Evolutionary conservation across 306 rosid species (phyloP), one percentile per base, ranked within the genome.

Genomic region (Prunus mume): DNA sequence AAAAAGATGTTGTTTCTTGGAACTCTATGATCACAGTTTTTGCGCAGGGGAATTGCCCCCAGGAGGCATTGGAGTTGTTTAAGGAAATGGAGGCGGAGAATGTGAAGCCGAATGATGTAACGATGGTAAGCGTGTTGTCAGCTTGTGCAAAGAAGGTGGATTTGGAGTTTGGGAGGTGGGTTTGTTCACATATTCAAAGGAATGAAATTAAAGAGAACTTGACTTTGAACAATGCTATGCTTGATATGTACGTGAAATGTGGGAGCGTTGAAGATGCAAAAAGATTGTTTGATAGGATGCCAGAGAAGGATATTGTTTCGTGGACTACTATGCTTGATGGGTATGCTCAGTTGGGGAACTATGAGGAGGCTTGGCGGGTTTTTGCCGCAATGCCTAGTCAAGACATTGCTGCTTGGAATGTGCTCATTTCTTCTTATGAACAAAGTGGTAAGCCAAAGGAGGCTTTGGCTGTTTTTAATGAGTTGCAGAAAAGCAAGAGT

Each of bases 251-350:
- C 70, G 78, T 79, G 30, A 90, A 88, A 73, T 90, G 96, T 25
- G 86, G 89, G 78, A 79, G 88, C 13, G 41, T 86, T 27, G 79
- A 61, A 45, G 89, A 88, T 75, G 89, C 92, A 2, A 67, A 81
- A 73, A 76, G 41, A 22, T 78, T 87, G 82, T 90, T 90, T 65
- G 83, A 81, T 71, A 75, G 67, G 75, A 90, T 90, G 90, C 86
- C 47, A 5, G 90, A 90, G 74, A 90, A 80, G 83, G 95, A 90
- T 58, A 67, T 90, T n/a, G 82, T 90, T 51, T 86, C 90, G 12
- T 87, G 92, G 95, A 90, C 92, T 47, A 84, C 92, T 27, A 79
- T 88, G 85, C 87, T 90, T 74, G 89, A 90, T 81, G 95, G 90
- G 63, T 84, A 80, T 75, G 86, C 92, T 38, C 90, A 84, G 73